Percentiles rank a stretch among this genome's conserved stretches.
These are phyloP conservation scores for Polymyxa betae DNA, from an alignment of 208 protist genomes.

Conservation along the genomic window DNA sequence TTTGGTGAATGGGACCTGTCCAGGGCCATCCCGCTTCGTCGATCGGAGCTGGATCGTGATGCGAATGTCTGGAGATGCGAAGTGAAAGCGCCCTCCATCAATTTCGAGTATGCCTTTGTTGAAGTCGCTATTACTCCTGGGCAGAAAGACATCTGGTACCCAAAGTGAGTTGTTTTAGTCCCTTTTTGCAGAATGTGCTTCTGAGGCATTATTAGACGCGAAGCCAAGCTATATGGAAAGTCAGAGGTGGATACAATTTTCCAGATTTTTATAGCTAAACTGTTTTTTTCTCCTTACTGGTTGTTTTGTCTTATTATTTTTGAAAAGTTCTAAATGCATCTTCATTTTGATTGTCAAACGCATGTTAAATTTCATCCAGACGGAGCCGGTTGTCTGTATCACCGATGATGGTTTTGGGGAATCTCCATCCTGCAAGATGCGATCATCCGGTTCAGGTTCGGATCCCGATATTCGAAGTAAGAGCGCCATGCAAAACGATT, in stretches of 20 bases:
- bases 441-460: not conserved
- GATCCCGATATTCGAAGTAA: not conserved
- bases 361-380: too few species aligned
- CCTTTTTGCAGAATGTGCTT: not conserved
- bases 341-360: not conserved
- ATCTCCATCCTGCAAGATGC: not conserved
- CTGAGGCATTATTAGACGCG: not conserved
- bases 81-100: not conserved
- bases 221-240: not conserved
- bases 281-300: not conserved
- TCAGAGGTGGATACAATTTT: not conserved
- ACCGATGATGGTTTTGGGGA: not conserved
- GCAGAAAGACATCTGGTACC: not conserved
- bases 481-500: not conserved
- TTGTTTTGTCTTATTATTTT: not conserved
- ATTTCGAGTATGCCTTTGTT: slow-evolving; percentile 42
- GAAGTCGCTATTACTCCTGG: not conserved
- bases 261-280: not conserved
- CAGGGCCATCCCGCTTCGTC: not conserved
- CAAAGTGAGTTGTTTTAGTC: not conserved
- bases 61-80: not conserved
- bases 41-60: not conserved
- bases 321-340: not conserved
- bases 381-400: not conserved
- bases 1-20: not conserved